Evolutionary conservation across 2,329 filamentous ascomycete species (phyloP).

Genomic region (Sporothrix protearum): DNA sequence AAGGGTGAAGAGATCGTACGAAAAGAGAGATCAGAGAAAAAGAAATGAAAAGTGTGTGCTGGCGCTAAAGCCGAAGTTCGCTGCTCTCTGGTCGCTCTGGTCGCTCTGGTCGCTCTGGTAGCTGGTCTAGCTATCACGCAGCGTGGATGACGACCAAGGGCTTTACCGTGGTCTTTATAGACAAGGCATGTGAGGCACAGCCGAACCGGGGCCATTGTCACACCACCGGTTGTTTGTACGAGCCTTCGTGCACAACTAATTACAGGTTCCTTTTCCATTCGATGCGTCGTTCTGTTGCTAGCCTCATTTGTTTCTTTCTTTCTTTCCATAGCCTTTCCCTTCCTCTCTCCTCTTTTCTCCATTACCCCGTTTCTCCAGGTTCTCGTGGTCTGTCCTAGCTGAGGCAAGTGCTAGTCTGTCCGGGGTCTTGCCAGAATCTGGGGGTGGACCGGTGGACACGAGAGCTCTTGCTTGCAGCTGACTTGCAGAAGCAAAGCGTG

Average conservation of each 20-base stretch:
- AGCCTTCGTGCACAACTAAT: background rate
- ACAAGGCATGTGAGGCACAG: background rate
- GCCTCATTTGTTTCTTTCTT: background rate
- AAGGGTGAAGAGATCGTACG: background rate
- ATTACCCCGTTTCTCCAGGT: conserved; percentile 18
- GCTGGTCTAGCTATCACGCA: background rate
- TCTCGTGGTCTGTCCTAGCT: background rate
- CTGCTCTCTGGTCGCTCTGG: too few species aligned
- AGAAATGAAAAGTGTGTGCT: background rate
- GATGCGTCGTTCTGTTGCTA: background rate
- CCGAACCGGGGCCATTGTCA: background rate
- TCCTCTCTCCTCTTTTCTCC: background rate
- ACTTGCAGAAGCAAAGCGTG: background rate
- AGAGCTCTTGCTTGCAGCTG: background rate
- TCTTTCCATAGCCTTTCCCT: background rate
- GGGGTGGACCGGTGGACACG: background rate
- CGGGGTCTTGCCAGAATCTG: background rate
- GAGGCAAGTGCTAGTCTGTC: background rate
- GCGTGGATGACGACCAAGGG: background rate
- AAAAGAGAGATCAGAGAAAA: background rate
- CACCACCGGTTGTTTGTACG: background rate
- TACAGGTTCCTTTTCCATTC: background rate
- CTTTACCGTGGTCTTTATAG: conserved; percentile 1
- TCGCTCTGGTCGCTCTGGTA: too few species aligned
- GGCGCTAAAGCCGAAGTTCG: background rate